A percentile compares a stretch with the other conserved stretches of the same genome.
phyloP scores from a whole-genome alignment of 192 early-diverging fungal species.

The Phlyctochytrium bullatum region DNA sequence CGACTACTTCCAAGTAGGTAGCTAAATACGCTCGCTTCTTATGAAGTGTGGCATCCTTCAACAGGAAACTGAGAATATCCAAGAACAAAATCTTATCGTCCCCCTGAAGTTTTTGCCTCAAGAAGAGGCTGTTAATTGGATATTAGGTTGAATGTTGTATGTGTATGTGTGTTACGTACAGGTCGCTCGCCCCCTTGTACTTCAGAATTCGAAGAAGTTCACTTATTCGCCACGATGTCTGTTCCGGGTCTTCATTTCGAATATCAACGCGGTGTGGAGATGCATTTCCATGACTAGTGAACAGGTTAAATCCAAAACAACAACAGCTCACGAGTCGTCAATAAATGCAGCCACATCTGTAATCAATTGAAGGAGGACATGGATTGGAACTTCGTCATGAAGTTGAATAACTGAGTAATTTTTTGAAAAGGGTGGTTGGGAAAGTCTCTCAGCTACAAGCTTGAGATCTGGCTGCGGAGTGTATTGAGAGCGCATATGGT shows the following conservation, averaged over 20 bases:
- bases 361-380: conserved; percentile 42
- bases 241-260: conserved; percentile 46
- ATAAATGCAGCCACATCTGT: conserved; percentile 47
- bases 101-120: conserved; percentile 34
- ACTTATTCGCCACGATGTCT: conserved; percentile 39
- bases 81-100: conserved; percentile 41
- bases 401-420: conserved; percentile 49
- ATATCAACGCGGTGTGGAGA: conserved; percentile 32
- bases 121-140: conserved; percentile 24
- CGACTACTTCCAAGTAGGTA: conserved; percentile 44
- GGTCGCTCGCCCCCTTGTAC: conserved; percentile 37
- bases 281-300: neutral
- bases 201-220: conserved; percentile 53
- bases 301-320: neutral
- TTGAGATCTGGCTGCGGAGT: conserved; percentile 26
- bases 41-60: conserved; percentile 47
- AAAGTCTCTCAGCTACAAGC: conserved; percentile 32
- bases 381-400: conserved; percentile 50
- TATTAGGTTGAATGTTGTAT: conserved; percentile 4
- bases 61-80: conserved; percentile 40
- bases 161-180: conserved; percentile 19
- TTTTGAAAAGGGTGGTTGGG: conserved; percentile 44
- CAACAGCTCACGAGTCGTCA: conserved; percentile 30
- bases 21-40: conserved; percentile 61
- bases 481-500: too few relatives aligned